These are phyloP conservation scores for Sugiyamaella mastotermitis DNA, from an alignment of 805 yeast species.

Conservation along the genomic window DNA sequence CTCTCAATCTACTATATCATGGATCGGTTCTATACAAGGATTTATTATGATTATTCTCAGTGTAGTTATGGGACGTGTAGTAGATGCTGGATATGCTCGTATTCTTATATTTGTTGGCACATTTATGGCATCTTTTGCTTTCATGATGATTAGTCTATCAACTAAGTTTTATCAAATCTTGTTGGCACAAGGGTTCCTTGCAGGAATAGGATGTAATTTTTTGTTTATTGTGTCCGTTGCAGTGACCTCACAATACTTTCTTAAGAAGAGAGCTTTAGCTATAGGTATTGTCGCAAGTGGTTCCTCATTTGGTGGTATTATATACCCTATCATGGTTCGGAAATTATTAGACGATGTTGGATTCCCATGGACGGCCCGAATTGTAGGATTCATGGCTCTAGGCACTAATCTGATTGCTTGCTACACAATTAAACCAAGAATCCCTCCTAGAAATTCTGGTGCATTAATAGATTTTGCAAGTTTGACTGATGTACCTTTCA, in stretches of 20 bases:
- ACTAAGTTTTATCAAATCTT: constrained; percentile 44
- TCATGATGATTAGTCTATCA: constrained; percentile 32
- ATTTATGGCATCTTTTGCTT: constrained; percentile 21
- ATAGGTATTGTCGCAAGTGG: constrained; percentile 44
- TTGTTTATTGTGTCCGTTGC: constrained; percentile 41
- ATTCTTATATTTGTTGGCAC: constrained; percentile 21
- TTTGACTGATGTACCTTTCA: constrained; percentile 24
- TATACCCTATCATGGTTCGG: constrained; percentile 42
- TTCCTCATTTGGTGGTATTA: constrained; percentile 44
- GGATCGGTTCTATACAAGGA: constrained; percentile 29
- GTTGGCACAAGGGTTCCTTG: constrained; percentile 45
- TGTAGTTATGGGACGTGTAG: constrained; percentile 24
- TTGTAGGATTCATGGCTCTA: constrained; percentile 36
- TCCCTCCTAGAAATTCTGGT: constrained; percentile 26
- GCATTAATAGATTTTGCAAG: constrained; percentile 17
- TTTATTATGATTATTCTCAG: constrained; percentile 15
- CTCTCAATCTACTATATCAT: constrained; percentile 25
- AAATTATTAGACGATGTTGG: constrained; percentile 37
- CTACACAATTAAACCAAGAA: constrained; percentile 17
- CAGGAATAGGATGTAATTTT: constrained; percentile 40
- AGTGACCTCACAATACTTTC: constrained; percentile 41
- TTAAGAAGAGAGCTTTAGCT: constrained; percentile 38
- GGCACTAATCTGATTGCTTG: constrained; percentile 18
- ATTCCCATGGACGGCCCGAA: constrained; percentile 42
- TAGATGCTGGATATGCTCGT: constrained; percentile 23